Conservation (phyloP, 2,329 filamentous ascomycete genomes). For the Graphilbum sp. region DNA sequence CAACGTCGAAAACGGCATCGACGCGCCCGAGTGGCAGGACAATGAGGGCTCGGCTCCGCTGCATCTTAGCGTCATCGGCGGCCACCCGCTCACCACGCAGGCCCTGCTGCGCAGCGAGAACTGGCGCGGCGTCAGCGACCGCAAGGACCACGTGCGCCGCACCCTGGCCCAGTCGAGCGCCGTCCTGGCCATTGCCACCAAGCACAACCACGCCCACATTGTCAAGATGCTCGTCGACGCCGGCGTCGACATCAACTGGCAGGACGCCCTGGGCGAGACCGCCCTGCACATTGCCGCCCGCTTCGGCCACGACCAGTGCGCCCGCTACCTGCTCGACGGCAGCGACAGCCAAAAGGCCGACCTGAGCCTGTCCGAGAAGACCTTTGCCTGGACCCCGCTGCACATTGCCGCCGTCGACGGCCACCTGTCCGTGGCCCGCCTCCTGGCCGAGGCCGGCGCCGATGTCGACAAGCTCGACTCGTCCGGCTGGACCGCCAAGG, state of each 20-base stretch:
- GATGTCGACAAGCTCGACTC: slow-evolving; percentile 60
- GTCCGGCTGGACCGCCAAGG: slow-evolving; percentile 86
- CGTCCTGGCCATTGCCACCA: slow-evolving; percentile 75
- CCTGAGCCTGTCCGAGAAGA: slow-evolving; percentile 48
- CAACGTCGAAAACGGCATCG: slow-evolving; percentile 69
- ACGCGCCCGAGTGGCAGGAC: slow-evolving; percentile 81
- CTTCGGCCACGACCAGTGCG: slow-evolving; percentile 71
- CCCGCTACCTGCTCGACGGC: slow-evolving; percentile 56
- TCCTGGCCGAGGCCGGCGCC: slow-evolving; percentile 64
- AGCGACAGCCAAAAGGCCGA: slow-evolving; percentile 52
- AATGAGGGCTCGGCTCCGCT: slow-evolving; percentile 79
- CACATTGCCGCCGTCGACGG: slow-evolving; percentile 89
- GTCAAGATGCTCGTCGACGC: slow-evolving; percentile 78
- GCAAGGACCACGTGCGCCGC: slow-evolving; percentile 49
- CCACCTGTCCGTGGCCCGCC: slow-evolving; percentile 54
- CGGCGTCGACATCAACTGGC: slow-evolving; percentile 85
- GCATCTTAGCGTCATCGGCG: slow-evolving; percentile 82
- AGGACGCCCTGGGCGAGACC: slow-evolving; percentile 78
- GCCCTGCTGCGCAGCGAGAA: slow-evolving; percentile 67
- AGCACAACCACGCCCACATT: slow-evolving; percentile 71
- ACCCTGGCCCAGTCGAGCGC: slow-evolving; percentile 67
- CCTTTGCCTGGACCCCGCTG: slow-evolving; percentile 88
- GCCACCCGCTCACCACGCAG: slow-evolving; percentile 73
- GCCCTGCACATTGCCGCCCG: slow-evolving; percentile 83
- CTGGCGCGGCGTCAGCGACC: slow-evolving; percentile 47